Evolutionary conservation across 192 early-diverging fungal genomes (phyloP), one percentile per base, ranked within the genome.

Genomic region (Lunasporangiospora selenospora): DNA sequence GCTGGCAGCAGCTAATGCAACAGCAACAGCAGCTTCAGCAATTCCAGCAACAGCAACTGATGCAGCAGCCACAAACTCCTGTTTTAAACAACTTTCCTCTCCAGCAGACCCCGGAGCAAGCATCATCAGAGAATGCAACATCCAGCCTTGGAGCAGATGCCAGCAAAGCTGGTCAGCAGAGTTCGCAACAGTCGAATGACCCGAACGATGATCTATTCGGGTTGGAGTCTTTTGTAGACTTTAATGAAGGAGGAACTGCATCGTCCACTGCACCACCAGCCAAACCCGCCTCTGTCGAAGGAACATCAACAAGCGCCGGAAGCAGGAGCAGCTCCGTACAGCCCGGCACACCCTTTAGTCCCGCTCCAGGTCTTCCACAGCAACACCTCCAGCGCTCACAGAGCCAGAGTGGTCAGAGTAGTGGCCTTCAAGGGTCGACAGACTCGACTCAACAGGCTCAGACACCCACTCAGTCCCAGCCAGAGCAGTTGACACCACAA

Each of bases 1-100:
- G 57, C 37, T n/a, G 53, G 58, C 59, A 60, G 16, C 67, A 62
- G 16, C 58, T 62, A 5, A 44, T 56, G 13, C 67, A 62, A 21
- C 67, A 71, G 31, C 65, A 67, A 18, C 65, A 67, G 33, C 65
- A 67, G 41, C 64, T 58, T n/a, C 65, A 67, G 4, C 65, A 67
- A 26, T 54, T 50, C 3, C 64, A 58, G 42, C 64, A 67, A 6
- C 56, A 67, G 3, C 27, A 26, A 15, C 67, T 56, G 19, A 27
- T 26, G 6, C 23, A 21, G 5, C 45, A 47, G 16, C 23, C 24
- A 0, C 69, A 55, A 24, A 36, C 69, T 18, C 19, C 69, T 6
- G 41, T 73, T 41, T 44, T 63, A 37, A 73, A 58, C 37, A 63
- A 40, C 39, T 73, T 62, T 52, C 69, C 62, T 21, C 18, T 63